Conservation (phyloP, 192 early-diverging fungal species). For the Umbelopsis sp. region DNA sequence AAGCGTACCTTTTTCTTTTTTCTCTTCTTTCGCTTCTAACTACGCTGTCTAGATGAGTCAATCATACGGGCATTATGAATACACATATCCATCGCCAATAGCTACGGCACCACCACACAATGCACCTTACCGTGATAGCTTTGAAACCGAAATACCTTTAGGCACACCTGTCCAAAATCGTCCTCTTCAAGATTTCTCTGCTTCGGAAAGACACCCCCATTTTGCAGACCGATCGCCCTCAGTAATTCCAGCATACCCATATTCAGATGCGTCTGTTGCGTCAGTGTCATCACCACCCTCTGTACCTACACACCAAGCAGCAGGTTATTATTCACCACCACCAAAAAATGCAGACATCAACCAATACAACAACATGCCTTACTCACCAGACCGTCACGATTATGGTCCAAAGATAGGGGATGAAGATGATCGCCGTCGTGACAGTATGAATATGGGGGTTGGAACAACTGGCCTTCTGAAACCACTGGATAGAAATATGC, state of each 20-base stretch:
- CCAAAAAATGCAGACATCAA: not conserved
- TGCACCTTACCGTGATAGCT: not conserved
- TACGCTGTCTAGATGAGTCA: not conserved
- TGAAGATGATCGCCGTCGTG: not conserved
- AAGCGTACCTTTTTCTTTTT: not conserved
- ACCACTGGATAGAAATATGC: not conserved
- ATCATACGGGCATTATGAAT: not conserved
- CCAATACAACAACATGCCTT: constrained; percentile 12
- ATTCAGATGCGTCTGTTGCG: not conserved
- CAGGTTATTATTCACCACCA: constrained; percentile 2
- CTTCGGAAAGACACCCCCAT: not conserved
- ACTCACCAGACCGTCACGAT: not conserved
- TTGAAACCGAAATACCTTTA: constrained; percentile 6
- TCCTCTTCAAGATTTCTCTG: not conserved
- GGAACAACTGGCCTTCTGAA: constrained; percentile 4
- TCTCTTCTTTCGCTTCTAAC: not conserved
- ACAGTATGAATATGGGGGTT: constrained; percentile 12
- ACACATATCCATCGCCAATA: not conserved
- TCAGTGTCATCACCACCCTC: not conserved
- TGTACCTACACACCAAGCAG: not conserved
- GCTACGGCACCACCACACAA: not conserved
- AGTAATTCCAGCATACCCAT: not conserved
- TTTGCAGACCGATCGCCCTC: constrained; percentile 4
- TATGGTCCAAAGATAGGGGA: constrained; percentile 11
- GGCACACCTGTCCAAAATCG: constrained; percentile 3